Evolutionary conservation across 352 stramenopile genomes (phyloP).

Genomic region (Pythium volutum): DNA sequence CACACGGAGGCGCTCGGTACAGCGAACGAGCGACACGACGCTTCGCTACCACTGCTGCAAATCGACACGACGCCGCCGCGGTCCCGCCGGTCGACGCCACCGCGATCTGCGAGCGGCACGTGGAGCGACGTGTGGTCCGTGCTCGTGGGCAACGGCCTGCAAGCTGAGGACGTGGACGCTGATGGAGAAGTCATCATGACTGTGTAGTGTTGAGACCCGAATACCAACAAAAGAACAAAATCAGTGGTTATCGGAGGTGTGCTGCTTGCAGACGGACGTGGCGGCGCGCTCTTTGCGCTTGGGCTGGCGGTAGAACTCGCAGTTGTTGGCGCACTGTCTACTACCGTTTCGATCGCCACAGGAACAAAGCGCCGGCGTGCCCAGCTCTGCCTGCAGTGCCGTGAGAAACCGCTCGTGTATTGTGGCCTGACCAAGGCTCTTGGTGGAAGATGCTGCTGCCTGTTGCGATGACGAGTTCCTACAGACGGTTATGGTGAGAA

Average conservation of each 20-base stretch:
- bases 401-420: slow-evolving; percentile 44
- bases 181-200: slow-evolving; percentile 84
- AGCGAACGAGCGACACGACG: neutral
- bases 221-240: neutral
- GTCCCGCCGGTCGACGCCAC: slow-evolving; percentile 31
- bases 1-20: neutral
- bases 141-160: slow-evolving; percentile 50
- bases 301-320: slow-evolving; percentile 59
- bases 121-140: slow-evolving; percentile 46
- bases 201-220: slow-evolving; percentile 36
- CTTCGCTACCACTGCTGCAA: neutral
- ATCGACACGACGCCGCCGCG: slow-evolving; percentile 25
- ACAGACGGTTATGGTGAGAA: neutral
- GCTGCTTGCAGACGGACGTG: slow-evolving; percentile 60
- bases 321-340: slow-evolving; percentile 60
- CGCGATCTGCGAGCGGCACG: slow-evolving; percentile 10
- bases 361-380: slow-evolving; percentile 53
- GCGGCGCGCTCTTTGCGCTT: slow-evolving; percentile 56
- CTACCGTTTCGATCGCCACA: slow-evolving; percentile 28
- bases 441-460: neutral
- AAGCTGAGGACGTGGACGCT: slow-evolving; percentile 31
- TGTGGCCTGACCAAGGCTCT: slow-evolving; percentile 6
- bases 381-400: slow-evolving; percentile 46
- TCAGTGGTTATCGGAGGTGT: slow-evolving; percentile 12
- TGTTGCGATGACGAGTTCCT: slow-evolving; percentile 1